Conservation (phyloP, 306 rosid species). For the Rosa chinensis region DNA sequence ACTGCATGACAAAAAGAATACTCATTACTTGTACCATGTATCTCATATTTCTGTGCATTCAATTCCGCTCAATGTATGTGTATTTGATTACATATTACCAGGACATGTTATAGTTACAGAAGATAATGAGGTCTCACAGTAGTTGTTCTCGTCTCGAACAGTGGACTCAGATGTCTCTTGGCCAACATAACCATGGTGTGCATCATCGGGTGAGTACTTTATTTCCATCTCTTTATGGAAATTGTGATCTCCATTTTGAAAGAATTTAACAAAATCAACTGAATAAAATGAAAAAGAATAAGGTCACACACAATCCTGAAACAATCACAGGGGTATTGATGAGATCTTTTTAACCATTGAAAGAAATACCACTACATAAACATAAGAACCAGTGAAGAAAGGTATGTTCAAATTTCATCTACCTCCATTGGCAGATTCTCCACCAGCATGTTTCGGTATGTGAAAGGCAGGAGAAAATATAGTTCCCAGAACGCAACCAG, state of each 20-base stretch:
- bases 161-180: constrained; percentile 31
- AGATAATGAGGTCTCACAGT: constrained; percentile 18
- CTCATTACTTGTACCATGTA: constrained; percentile 32
- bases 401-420: constrained; percentile 21
- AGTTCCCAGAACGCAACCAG: constrained; percentile 53
- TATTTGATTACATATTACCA: constrained; percentile 28
- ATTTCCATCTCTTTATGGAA: constrained; percentile 39
- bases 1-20: constrained; percentile 49
- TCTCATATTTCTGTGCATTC: background rate
- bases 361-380: background rate
- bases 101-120: constrained; percentile 25
- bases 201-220: constrained; percentile 36
- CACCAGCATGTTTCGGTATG: constrained; percentile 58
- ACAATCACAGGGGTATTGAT: background rate
- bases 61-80: background rate
- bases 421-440: constrained; percentile 68
- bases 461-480: constrained; percentile 94
- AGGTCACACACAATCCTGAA: constrained; percentile 1
- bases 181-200: constrained; percentile 39
- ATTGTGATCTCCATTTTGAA: constrained; percentile 60
- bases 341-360: constrained; percentile 10
- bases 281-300: constrained; percentile 20
- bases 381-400: background rate
- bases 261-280: constrained; percentile 73
- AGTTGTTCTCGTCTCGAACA: constrained; percentile 27